Evolutionary conservation across 352 stramenopile species (phyloP).

Genomic region (Globisporangium orthogonon): DNA sequence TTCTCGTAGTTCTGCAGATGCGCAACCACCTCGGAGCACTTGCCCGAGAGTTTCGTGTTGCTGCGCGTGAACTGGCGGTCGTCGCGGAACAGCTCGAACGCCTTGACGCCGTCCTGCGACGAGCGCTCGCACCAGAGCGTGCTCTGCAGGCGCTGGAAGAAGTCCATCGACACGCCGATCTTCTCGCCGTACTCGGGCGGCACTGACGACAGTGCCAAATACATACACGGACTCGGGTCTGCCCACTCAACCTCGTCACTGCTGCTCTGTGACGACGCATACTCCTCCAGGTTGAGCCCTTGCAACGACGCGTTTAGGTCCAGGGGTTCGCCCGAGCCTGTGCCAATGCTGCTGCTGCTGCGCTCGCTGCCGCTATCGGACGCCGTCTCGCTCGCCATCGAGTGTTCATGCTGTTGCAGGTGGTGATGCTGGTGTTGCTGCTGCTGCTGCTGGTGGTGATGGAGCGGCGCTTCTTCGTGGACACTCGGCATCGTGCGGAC

Average conservation of each 20-base stretch:
- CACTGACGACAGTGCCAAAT: conserved; percentile 27
- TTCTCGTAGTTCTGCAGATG: conserved; percentile 48
- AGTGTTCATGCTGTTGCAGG: background rate
- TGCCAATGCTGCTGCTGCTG: conserved; percentile 14
- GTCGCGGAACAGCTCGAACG: conserved; percentile 34
- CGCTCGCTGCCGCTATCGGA: conserved; percentile 15
- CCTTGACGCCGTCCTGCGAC: conserved; percentile 16
- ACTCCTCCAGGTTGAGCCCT: conserved; percentile 20
- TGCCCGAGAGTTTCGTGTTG: conserved; percentile 36
- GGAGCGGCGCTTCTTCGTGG: background rate
- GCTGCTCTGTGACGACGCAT: conserved; percentile 10
- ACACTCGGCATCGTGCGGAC: conserved; percentile 6
- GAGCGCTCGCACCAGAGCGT: conserved; percentile 30
- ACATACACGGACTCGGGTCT: conserved; percentile 19
- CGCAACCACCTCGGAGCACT: conserved; percentile 26
- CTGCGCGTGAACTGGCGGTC: conserved; percentile 44
- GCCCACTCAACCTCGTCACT: conserved; percentile 14
- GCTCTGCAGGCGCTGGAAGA: conserved; percentile 56
- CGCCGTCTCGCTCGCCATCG: conserved; percentile 4
- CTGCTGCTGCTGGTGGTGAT: background rate
- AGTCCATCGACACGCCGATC: conserved; percentile 53
- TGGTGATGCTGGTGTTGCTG: conserved; percentile 1
- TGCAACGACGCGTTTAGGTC: conserved; percentile 27
- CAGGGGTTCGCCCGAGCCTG: conserved; percentile 7
- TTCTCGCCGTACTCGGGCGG: conserved; percentile 47